Conservation (phyloP, 2,329 filamentous ascomycete species). For the Colletotrichum eleusines region DNA sequence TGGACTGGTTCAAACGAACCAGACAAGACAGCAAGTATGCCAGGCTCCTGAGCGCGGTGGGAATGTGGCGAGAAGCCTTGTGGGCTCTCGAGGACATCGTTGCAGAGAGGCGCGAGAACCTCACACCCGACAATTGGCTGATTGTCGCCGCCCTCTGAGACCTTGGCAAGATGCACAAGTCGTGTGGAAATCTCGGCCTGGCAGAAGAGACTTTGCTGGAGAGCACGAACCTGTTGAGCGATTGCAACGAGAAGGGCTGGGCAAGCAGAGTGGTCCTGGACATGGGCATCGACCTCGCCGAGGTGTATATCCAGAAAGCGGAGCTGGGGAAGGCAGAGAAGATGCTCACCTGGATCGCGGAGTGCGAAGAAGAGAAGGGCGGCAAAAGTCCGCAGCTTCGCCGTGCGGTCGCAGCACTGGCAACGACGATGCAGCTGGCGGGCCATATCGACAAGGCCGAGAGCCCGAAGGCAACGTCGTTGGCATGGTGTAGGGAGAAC, state of each 20-base stretch:
- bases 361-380: constrained; percentile 12
- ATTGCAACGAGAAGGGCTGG: background rate
- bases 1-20: background rate
- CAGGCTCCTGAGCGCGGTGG: constrained; percentile 6
- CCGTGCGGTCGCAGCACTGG: constrained; percentile 7
- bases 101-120: constrained; percentile 3
- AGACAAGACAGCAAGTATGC: constrained; percentile 20
- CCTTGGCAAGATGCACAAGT: constrained; percentile 8
- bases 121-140: background rate
- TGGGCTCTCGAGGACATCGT: constrained; percentile 8
- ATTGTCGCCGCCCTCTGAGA: background rate
- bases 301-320: constrained; percentile 16
- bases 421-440: background rate
- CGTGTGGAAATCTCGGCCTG: constrained; percentile 1
- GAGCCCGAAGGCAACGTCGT: background rate
- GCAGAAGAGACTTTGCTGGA: background rate
- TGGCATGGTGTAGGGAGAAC: background rate
- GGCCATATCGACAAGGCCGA: background rate
- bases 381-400: constrained; percentile 3
- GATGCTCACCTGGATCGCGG: constrained; percentile 20
- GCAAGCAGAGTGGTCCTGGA: background rate
- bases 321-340: constrained; percentile 1
- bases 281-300: constrained; percentile 7
- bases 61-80: constrained; percentile 18
- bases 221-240: background rate